Conservation (phyloP, 305 asterid genomes). For the Petunia hybrid region DNA sequence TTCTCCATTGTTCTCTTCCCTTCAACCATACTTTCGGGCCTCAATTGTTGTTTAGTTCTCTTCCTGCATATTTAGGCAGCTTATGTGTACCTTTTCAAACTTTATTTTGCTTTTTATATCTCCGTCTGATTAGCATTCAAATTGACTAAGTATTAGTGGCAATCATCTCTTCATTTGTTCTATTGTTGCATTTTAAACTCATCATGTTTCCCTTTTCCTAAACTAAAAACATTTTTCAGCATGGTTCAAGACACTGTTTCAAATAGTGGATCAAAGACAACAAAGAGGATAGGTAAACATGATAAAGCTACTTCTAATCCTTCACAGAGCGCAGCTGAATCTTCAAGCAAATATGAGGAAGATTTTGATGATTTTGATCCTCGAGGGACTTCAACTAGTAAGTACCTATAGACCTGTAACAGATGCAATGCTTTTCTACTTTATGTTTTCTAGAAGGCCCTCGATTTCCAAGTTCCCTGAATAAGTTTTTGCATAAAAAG, state of each 20-base stretch:
- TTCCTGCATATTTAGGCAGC: constrained; percentile 7
- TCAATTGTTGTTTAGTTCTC: background rate
- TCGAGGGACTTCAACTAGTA: constrained; percentile 84
- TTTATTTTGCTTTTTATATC: background rate
- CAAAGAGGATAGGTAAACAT: constrained; percentile 45
- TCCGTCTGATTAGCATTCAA: constrained; percentile 1
- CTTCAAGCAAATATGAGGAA: constrained; percentile 59
- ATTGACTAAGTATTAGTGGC: constrained; percentile 4
- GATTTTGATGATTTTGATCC: constrained; percentile 98
- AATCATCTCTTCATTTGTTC: background rate
- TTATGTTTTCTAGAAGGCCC: constrained; percentile 18
- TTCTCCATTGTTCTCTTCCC: constrained; percentile 16
- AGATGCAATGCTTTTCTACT: constrained; percentile 8
- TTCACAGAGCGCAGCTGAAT: constrained; percentile 50
- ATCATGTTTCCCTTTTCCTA: constrained; percentile 4
- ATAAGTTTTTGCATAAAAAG: constrained; percentile 4
- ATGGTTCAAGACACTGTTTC: constrained; percentile 54
- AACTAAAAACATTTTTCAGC: constrained; percentile 50
- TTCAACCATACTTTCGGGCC: background rate
- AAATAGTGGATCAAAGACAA: constrained; percentile 50
- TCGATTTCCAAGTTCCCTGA: background rate
- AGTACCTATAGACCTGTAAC: constrained; percentile 46
- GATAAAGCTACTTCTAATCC: constrained; percentile 57
- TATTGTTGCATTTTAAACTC: constrained; percentile 17
- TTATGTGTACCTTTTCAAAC: background rate